Conservation (phyloP, 2,329 filamentous ascomycete species). For the Stachybotrys echinatus region DNA sequence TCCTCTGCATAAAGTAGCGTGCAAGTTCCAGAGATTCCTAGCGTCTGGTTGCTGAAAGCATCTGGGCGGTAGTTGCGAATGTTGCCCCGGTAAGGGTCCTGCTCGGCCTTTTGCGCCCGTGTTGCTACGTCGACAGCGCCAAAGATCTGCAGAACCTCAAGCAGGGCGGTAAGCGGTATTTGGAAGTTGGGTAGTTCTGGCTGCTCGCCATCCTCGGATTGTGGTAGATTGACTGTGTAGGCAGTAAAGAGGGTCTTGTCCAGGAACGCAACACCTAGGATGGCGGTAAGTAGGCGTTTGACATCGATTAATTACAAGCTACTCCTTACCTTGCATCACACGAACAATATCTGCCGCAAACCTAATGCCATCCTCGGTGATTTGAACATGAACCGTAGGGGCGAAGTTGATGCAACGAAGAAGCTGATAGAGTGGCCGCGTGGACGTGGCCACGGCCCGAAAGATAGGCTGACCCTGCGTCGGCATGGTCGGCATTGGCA, state of each 20-base stretch:
- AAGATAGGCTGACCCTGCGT: conserved; percentile 50
- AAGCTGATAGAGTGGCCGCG: conserved; percentile 65
- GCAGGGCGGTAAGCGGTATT: conserved; percentile 77
- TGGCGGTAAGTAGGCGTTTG: conserved; percentile 1
- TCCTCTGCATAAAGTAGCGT: conserved; percentile 70
- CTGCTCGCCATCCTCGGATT: conserved; percentile 29
- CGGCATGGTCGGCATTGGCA: conserved; percentile 15
- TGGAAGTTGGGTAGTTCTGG: conserved; percentile 66
- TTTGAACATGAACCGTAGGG: conserved; percentile 59
- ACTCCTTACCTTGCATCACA: conserved; percentile 74
- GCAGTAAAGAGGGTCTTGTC: conserved; percentile 85
- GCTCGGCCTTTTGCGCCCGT: conserved; percentile 52
- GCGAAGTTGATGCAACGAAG: conserved; percentile 55
- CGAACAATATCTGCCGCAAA: conserved; percentile 85
- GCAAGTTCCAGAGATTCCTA: conserved; percentile 83
- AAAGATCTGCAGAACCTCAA: conserved; percentile 95
- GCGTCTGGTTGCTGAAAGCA: conserved; percentile 76
- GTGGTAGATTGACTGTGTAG: conserved; percentile 61
- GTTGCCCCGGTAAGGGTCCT: conserved; percentile 57
- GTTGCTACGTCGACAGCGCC: conserved; percentile 68
- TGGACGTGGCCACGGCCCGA: conserved; percentile 71
- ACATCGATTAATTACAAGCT: conserved; percentile 3
- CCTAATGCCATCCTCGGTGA: conserved; percentile 78
- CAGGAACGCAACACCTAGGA: conserved; percentile 61
- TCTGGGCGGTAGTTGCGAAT: conserved; percentile 58